These are phyloP conservation scores for Aspergillus bertholletiae DNA, from an alignment of 495 filamentous ascomycete genomes.

Conservation along the genomic window DNA sequence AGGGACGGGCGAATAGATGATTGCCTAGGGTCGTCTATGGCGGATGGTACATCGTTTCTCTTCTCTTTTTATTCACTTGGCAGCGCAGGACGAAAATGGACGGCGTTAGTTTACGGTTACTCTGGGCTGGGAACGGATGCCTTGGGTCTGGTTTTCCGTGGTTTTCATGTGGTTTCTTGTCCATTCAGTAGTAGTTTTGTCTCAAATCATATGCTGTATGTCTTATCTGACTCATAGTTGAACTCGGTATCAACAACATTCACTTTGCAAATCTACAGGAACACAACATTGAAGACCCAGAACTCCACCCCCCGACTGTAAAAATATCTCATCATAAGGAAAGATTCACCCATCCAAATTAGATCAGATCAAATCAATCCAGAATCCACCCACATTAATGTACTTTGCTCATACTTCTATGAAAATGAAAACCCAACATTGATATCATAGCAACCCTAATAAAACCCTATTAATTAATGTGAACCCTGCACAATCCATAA, in stretches of 20 bases:
- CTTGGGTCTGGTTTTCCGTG: not conserved
- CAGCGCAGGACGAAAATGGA: constrained; percentile 4
- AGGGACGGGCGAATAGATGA: not conserved
- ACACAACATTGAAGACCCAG: not conserved
- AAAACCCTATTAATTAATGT: not conserved
- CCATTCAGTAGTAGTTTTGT: not conserved
- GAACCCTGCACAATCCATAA: not conserved
- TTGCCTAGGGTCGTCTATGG: not conserved
- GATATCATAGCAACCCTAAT: too few species aligned
- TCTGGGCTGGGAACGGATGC: not conserved
- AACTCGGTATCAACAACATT: not conserved
- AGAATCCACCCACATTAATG: not conserved
- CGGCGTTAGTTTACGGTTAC: not conserved
- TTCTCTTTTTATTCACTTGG: not conserved
- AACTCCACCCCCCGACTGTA: not conserved
- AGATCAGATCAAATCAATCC: not conserved
- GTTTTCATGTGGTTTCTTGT: not conserved
- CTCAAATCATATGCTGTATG: not conserved
- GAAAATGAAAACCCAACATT: not conserved
- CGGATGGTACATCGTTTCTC: not conserved
- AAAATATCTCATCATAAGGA: not conserved
- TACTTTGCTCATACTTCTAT: not conserved
- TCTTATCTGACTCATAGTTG: not conserved
- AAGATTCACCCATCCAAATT: not conserved
- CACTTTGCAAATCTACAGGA: not conserved